These are phyloP conservation scores for Silene conica DNA, from an alignment of 148 eudicot species.

Conservation along the genomic window DNA sequence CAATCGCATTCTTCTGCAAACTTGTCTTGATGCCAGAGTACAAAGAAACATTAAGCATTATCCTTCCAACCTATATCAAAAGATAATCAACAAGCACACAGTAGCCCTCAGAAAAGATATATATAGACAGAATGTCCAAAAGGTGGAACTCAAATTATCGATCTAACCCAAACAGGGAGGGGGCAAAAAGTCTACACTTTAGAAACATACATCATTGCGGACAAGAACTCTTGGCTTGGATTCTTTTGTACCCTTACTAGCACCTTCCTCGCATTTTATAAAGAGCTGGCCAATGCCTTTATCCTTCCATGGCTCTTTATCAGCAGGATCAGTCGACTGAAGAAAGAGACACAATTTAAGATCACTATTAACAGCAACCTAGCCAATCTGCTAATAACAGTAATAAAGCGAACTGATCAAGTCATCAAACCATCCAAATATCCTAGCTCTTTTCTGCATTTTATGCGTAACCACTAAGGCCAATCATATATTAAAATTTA, in stretches of 20 bases:
- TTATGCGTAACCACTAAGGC: not conserved
- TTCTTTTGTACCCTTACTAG: conserved; percentile 60
- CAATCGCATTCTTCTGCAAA: too few relatives aligned
- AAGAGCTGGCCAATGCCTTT: conserved; percentile 76
- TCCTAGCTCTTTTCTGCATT: not conserved
- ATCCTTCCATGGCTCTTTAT: conserved; percentile 77
- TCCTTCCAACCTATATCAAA: too few relatives aligned
- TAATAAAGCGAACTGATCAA: not conserved
- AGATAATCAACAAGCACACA: conserved; percentile 17
- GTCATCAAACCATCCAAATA: not conserved
- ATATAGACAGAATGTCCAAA: too few relatives aligned
- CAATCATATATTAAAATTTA: not conserved
- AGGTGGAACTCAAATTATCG: too few relatives aligned
- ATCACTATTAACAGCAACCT: conserved; percentile 21
- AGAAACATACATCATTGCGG: too few relatives aligned
- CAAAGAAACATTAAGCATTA: too few relatives aligned
- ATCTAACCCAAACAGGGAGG: too few relatives aligned
- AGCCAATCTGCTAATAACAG: not conserved
- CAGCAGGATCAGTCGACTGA: conserved; percentile 70
- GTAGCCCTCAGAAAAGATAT: conserved; percentile 7
- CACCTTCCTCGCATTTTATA: conserved; percentile 69
- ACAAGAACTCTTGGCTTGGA: too few relatives aligned
- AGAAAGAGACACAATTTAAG: conserved; percentile 3
- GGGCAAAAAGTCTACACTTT: too few relatives aligned
- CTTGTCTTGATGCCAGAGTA: too few relatives aligned